These are phyloP conservation scores for Pezicula neosporulosa DNA, from an alignment of 2,329 filamentous ascomycete genomes.

Conservation along the genomic window DNA sequence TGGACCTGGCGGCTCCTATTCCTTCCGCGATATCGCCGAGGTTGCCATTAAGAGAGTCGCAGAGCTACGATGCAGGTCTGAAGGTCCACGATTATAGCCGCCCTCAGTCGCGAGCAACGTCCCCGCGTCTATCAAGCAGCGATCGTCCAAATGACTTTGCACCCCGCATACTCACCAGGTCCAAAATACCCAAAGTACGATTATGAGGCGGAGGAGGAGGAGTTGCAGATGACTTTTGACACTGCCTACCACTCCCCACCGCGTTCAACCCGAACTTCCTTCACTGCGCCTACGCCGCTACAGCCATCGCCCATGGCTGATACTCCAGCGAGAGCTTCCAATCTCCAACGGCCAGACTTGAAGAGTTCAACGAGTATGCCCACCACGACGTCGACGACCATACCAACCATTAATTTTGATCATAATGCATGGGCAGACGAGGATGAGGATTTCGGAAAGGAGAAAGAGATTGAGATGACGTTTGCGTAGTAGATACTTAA, in stretches of 20 bases:
- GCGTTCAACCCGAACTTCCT: conserved; percentile 13
- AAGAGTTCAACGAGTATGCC: conserved; percentile 47
- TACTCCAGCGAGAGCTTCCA: conserved; percentile 9
- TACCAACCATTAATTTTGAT: conserved; percentile 27
- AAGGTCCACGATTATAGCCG: conserved; percentile 17
- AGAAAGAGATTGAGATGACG: conserved; percentile 76
- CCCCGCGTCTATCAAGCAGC: conserved; percentile 24
- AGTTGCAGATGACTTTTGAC: conserved; percentile 71
- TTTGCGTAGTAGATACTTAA: conserved; percentile 48
- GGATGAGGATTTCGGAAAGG: conserved; percentile 66
- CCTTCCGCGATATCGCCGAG: conserved; percentile 13
- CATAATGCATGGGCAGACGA: conserved; percentile 70
- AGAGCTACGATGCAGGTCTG: conserved; percentile 40
- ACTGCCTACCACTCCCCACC: conserved; percentile 41
- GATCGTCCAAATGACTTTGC: conserved; percentile 12
- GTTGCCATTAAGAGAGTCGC: conserved; percentile 38
- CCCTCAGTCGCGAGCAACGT: conserved; percentile 17
- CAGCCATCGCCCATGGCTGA: conserved; percentile 7
- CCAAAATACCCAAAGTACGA: conserved; percentile 7
- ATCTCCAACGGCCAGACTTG: conserved; percentile 33
- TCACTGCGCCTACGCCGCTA: conserved; percentile 10
- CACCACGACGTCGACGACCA: conserved; percentile 47
- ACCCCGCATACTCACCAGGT: conserved; percentile 6
- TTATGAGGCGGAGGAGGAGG: conserved; percentile 36
- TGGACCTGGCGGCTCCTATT: conserved; percentile 45